Percentiles rank a stretch among this genome's conserved stretches.
Conservation (phyloP, 2,329 filamentous ascomycete genomes). For the Aspergillus alliaceus region DNA sequence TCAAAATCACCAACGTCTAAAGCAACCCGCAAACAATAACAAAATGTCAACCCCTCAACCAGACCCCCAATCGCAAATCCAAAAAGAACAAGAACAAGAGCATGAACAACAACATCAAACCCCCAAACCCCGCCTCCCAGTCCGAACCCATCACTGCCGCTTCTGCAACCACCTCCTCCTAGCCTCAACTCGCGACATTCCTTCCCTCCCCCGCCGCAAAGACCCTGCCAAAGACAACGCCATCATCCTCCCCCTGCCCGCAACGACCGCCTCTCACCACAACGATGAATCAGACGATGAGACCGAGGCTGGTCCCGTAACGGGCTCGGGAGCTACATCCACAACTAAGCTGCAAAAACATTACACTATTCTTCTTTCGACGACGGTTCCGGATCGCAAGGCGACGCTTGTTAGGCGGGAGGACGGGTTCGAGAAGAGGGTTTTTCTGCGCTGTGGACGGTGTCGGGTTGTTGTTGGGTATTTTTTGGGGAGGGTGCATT, state of each 20-base stretch:
- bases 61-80: not conserved
- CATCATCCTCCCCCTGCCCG: constrained; percentile 57
- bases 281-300: constrained; percentile 15
- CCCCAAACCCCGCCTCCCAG: constrained; percentile 27
- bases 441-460: constrained; percentile 58
- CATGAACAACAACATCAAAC: not conserved
- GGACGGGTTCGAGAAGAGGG: constrained; percentile 68
- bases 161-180: constrained; percentile 66
- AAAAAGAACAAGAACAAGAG: constrained; percentile 4
- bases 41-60: constrained; percentile 1
- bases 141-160: constrained; percentile 60
- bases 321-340: no score
- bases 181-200: constrained; percentile 56
- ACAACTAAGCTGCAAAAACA: no score
- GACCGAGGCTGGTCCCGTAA: no score
- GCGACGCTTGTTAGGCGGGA: constrained; percentile 55
- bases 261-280: constrained; percentile 11
- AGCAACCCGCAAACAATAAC: not conserved
- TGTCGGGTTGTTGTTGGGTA: constrained; percentile 65
- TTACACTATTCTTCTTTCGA: constrained; percentile 54
- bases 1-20: not conserved
- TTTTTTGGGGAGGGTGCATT: constrained; percentile 57
- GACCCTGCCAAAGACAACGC: constrained; percentile 53
- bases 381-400: constrained; percentile 48
- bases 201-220: constrained; percentile 54